Percentiles rank a stretch among this genome's conserved stretches.
These are phyloP conservation scores for Platanthera zijinensis DNA, from an alignment of 106 monocot genomes.

Conservation along the genomic window DNA sequence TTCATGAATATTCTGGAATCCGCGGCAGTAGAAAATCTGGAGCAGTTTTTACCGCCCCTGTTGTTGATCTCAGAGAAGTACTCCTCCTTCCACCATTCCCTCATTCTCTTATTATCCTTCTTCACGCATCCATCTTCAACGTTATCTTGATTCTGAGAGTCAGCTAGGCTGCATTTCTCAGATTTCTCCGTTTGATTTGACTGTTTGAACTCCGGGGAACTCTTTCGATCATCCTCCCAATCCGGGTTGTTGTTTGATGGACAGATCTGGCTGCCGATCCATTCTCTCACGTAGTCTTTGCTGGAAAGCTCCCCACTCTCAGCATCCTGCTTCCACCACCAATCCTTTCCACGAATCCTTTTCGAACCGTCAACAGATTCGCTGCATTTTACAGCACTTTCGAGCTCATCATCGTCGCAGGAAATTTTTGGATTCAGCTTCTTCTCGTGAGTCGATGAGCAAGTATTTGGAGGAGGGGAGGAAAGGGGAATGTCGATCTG, in stretches of 20 bases:
- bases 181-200: background rate
- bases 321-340: constrained; percentile 93
- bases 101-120: constrained; percentile 30
- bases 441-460: background rate
- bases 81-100: constrained; percentile 94
- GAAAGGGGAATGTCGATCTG: constrained; percentile 14
- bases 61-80: constrained; percentile 65
- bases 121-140: background rate
- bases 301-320: constrained; percentile 49
- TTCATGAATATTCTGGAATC: background rate
- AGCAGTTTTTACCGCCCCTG: constrained; percentile 12
- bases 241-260: constrained; percentile 30
- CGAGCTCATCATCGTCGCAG: background rate
- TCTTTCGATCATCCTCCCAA: constrained; percentile 28
- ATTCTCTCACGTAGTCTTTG: constrained; percentile 64
- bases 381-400: background rate
- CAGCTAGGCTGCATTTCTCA: background rate
- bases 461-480: constrained; percentile 9
- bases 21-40: too few relatives aligned
- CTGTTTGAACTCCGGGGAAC: background rate
- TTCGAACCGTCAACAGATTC: constrained; percentile 13
- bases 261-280: constrained; percentile 4
- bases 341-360: constrained; percentile 31
- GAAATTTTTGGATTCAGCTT: constrained; percentile 51
- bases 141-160: background rate